Evolutionary conservation across 1,284 basidiomycete genomes (phyloP).

Genomic region (Agroathelia rolfsii): DNA sequence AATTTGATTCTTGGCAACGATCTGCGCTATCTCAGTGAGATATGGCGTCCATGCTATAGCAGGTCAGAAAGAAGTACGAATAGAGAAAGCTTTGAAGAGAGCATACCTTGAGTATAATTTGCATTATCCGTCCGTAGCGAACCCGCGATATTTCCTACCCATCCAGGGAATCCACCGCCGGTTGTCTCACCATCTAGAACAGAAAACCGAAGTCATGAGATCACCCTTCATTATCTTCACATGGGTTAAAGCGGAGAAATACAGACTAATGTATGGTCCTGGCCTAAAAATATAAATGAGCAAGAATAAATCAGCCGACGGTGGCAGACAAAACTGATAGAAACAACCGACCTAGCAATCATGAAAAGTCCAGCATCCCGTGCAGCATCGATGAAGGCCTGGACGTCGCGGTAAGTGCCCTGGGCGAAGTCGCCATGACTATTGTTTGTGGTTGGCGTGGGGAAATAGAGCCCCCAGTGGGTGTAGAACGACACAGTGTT

Average conservation of each 20-base stretch:
- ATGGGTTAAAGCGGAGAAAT: slow-evolving; percentile 21
- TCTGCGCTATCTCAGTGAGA: slow-evolving; percentile 36
- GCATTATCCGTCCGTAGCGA: slow-evolving; percentile 38
- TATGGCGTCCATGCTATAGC: slow-evolving; percentile 42
- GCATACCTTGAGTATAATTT: slow-evolving; percentile 31
- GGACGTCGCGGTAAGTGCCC: slow-evolving; percentile 40
- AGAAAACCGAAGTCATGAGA: too few relatives aligned
- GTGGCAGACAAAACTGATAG: background rate
- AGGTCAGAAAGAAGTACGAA: slow-evolving; percentile 2
- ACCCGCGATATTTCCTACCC: slow-evolving; percentile 39
- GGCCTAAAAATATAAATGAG: slow-evolving; percentile 24
- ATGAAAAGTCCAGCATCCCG: slow-evolving; percentile 44
- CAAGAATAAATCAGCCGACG: slow-evolving; percentile 1
- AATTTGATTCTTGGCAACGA: slow-evolving; percentile 42
- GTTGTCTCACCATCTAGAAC: slow-evolving; percentile 42
- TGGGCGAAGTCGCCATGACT: slow-evolving; percentile 37
- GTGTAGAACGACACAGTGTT: slow-evolving; percentile 45
- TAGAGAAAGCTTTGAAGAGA: background rate
- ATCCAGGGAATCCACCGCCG: slow-evolving; percentile 47
- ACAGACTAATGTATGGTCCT: slow-evolving; percentile 38
- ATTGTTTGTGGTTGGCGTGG: slow-evolving; percentile 33
- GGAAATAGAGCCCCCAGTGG: slow-evolving; percentile 39
- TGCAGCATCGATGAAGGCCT: slow-evolving; percentile 39
- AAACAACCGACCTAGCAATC: slow-evolving; percentile 31
- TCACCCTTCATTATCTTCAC: background rate